phyloP scores from a whole-genome alignment of 768 basidiomycete species.

The Hericium erinaceus region DNA sequence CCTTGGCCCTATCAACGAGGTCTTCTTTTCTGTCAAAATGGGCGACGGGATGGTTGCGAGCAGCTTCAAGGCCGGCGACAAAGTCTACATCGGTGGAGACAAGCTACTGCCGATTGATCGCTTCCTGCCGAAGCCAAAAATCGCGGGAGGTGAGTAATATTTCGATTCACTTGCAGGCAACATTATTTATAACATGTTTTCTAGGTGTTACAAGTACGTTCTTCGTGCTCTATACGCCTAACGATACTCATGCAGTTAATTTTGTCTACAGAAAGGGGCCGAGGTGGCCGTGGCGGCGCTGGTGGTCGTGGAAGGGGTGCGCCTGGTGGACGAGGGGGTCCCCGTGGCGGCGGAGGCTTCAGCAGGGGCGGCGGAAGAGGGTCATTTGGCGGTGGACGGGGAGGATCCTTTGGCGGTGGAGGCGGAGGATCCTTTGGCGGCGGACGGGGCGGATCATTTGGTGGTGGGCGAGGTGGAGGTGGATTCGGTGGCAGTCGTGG shows the following conservation, averaged over 20 bases:
- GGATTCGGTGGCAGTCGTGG: neutral
- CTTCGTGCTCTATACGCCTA: conserved; percentile 5
- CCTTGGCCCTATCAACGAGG: conserved; percentile 97
- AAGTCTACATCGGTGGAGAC: conserved; percentile 95
- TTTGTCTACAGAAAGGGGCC: conserved; percentile 30
- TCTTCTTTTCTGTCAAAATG: conserved; percentile 98
- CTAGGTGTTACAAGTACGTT: conserved; percentile 28
- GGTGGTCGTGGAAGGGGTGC: conserved; percentile 17
- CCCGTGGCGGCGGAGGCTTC: conserved; percentile 28
- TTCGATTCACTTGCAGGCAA: neutral
- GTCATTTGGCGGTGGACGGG: conserved; percentile 43
- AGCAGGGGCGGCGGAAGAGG: conserved; percentile 30
- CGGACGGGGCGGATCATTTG: neutral
- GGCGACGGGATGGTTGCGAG: conserved; percentile 89
- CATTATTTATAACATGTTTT: neutral
- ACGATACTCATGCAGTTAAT: conserved; percentile 22
- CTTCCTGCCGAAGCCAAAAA: conserved; percentile 95
- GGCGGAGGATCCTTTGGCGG: neutral
- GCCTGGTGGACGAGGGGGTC: conserved; percentile 20
- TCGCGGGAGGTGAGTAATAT: conserved; percentile 44
- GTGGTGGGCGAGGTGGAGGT: neutral
- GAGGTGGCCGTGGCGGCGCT: conserved; percentile 30
- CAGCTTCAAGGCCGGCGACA: conserved; percentile 96
- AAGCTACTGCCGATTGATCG: conserved; percentile 93
- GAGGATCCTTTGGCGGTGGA: neutral